These are phyloP conservation scores for Nothophaeocryptopus gaeumannii DNA, from an alignment of 2,329 filamentous ascomycete genomes.

Conservation along the genomic window DNA sequence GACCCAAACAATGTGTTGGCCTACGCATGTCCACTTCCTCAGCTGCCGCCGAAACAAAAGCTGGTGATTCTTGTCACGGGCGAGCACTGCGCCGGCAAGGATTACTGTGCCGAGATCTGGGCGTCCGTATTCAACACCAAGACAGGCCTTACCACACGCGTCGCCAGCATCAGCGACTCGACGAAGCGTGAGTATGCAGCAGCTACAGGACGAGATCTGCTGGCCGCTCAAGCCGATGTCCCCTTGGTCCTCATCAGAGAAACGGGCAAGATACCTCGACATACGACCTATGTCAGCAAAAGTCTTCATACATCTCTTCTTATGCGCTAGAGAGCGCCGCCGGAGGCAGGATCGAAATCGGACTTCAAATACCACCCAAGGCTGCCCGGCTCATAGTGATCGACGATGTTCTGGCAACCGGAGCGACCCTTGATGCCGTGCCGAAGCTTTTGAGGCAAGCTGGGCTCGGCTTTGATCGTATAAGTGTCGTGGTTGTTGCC, in stretches of 20 bases:
- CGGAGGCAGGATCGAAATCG: constrained; percentile 52
- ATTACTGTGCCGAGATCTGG: constrained; percentile 58
- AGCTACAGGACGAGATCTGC: constrained; percentile 48
- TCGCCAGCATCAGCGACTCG: constrained; percentile 56
- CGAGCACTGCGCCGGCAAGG: constrained; percentile 56
- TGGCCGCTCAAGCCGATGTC: constrained; percentile 44
- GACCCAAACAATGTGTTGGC: constrained; percentile 43
- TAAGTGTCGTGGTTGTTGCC: constrained; percentile 54
- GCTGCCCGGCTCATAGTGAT: constrained; percentile 53
- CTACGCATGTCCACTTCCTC: constrained; percentile 52
- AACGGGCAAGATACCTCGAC: constrained; percentile 59
- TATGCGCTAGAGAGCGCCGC: constrained; percentile 18
- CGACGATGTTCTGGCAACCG: constrained; percentile 60
- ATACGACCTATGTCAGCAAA: constrained; percentile 51
- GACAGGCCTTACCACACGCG: constrained; percentile 39
- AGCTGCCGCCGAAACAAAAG: constrained; percentile 37
- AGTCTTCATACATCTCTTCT: constrained; percentile 55
- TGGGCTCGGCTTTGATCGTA: constrained; percentile 41
- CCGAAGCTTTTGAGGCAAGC: constrained; percentile 48
- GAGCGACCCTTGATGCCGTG: constrained; percentile 54
- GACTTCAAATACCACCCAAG: constrained; percentile 39
- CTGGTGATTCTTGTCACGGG: constrained; percentile 60
- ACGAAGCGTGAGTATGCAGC: constrained; percentile 58
- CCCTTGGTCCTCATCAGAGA: constrained; percentile 54
- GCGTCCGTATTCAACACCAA: constrained; percentile 32